Conservation (phyloP, 2,329 filamentous ascomycete species). For the Venturia nashicola region DNA sequence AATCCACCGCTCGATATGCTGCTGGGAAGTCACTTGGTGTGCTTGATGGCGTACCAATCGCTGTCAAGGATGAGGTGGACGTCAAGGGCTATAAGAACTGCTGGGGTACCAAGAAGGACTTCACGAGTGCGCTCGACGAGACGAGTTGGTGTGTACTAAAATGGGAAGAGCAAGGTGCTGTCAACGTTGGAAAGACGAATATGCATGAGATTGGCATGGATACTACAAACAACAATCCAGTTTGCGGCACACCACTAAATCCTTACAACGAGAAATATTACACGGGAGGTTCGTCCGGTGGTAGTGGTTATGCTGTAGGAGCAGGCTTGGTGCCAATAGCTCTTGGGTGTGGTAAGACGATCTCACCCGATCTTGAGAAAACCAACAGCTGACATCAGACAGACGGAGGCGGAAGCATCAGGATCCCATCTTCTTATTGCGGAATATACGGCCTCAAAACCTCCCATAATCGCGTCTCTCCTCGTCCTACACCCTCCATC, state of each 20-base stretch:
- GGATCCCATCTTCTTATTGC: conserved; percentile 64
- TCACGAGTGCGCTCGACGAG: conserved; percentile 29
- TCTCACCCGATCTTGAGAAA: conserved; percentile 32
- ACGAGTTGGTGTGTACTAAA: conserved; percentile 61
- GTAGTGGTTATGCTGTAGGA: conserved; percentile 57
- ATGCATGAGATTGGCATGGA: conserved; percentile 72
- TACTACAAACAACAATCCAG: conserved; percentile 71
- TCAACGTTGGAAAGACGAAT: conserved; percentile 62
- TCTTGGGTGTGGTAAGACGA: conserved; percentile 65
- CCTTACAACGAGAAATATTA: conserved; percentile 68
- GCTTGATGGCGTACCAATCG: conserved; percentile 72
- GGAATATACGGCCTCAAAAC: conserved; percentile 74
- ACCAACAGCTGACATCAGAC: conserved; percentile 11
- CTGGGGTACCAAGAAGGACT: conserved; percentile 50
- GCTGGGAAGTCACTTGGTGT: conserved; percentile 52
- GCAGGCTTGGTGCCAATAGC: conserved; percentile 63
- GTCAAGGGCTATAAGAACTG: conserved; percentile 58
- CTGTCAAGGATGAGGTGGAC: conserved; percentile 71
- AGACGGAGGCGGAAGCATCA: conserved; percentile 64
- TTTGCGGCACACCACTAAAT: conserved; percentile 63
- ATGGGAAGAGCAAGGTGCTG: conserved; percentile 61
- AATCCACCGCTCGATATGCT: conserved; percentile 61
- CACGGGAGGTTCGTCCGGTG: conserved; percentile 69
- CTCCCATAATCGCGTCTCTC: conserved; percentile 56
- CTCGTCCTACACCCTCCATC: conserved; percentile 44